phyloP scores from a whole-genome alignment of 495 filamentous ascomycete genomes.

The Halenospora varia region DNA sequence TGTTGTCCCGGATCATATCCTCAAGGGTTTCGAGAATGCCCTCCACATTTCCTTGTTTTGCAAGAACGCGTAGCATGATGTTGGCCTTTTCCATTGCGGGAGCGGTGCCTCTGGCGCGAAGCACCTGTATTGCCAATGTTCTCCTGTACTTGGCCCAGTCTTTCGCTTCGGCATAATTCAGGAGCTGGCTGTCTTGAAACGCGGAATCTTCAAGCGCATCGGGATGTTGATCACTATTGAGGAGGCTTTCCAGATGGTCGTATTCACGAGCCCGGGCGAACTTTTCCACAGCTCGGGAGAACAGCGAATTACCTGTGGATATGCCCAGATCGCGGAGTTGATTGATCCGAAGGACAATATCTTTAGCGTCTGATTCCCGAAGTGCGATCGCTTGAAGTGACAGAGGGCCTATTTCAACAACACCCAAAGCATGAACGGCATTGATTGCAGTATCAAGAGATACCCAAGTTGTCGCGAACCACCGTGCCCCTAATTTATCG shows the following conservation, averaged over 20 bases:
- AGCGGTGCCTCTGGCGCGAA: constrained; percentile 5
- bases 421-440: constrained; percentile 58
- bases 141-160: constrained; percentile 48
- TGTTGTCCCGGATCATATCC: constrained; percentile 24
- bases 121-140: constrained; percentile 40
- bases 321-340: constrained; percentile 55
- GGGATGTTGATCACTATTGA: constrained; percentile 71
- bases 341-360: constrained; percentile 50
- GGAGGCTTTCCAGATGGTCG: constrained; percentile 52
- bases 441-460: constrained; percentile 61
- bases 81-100: constrained; percentile 30
- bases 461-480: constrained; percentile 68
- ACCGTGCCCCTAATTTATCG: constrained; percentile 63
- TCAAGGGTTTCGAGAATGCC: constrained; percentile 21
- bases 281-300: constrained; percentile 52
- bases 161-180: constrained; percentile 41
- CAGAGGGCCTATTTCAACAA: constrained; percentile 64
- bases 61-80: constrained; percentile 33
- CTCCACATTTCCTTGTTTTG: constrained; percentile 17
- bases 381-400: constrained; percentile 68
- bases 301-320: constrained; percentile 52
- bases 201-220: constrained; percentile 62
- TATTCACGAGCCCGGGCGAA: constrained; percentile 51
- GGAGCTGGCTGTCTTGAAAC: constrained; percentile 53
- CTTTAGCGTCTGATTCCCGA: constrained; percentile 48